Base-by-base conservation (phyloP, 257 asterid species). In the Solanum rostratum region DNA sequence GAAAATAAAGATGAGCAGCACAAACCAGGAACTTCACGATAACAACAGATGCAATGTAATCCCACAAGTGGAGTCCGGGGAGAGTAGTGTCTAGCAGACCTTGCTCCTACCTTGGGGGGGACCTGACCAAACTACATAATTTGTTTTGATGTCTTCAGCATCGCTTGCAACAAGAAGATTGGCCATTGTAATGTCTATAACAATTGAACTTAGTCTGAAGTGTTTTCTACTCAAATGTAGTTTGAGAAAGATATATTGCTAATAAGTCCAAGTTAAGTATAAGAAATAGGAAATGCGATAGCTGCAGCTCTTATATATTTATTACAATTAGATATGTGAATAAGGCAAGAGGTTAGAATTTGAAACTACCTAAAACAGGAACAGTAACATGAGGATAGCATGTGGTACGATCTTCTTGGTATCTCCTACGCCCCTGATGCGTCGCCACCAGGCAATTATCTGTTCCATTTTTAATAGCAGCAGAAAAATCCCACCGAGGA, bases 331-430 rank as follows among this genome's bases (percentile, higher is more conserved):
- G 57, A 65, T 65, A 70, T 22, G 7, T 68, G 79, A 53, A 79
- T 73, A 52, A 54, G 66, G 55, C 29, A 78, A 29, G 63, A 10
- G 24, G 46, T 10, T 50, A 18, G 22, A 27, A n/a, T 59, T n/a
- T 39, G 86, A 86, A 60, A 50, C 18, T 50, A 91, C 97, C 96
- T 89, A 88, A 85, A 82, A 91, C 66, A n/a, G 94, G 92, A 70
- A 94, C 80, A 83, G 83, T 88, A 84, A 95, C 83, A 43, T 79
- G 87, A 70, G 90, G 92, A 91, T 94, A 85, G 89, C 96, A 94
- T 3, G 84, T 76, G 45, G 90, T 82, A n/a, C 94, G 93, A 79
- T 95, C 98, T 88, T 95, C 98, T 86, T 93, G 98, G 87, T 95
- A 92, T 29, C 88, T 84, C 86, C 97, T 86, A 63, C 63, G 90